Conservation (phyloP, 192 early-diverging fungal species). For the Mortierella hygrophila region DNA sequence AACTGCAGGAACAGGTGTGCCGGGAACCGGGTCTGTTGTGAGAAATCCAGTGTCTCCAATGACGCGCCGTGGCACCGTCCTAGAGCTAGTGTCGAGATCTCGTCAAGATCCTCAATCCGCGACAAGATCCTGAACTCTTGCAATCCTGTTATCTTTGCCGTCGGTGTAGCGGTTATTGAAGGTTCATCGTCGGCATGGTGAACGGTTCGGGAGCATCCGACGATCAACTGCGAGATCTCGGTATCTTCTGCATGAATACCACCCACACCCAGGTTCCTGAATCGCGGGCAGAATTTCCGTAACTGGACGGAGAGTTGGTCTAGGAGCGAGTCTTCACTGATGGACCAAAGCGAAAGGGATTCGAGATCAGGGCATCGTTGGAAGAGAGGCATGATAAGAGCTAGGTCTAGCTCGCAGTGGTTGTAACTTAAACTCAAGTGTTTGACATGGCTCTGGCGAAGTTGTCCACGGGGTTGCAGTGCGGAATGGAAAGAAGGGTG, state of each 20-base stretch:
- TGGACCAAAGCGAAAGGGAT: not conserved
- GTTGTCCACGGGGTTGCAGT: not conserved
- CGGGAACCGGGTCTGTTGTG: not conserved
- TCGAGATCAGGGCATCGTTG: not conserved
- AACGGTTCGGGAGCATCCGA: not conserved
- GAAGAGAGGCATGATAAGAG: not conserved
- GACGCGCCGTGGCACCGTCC: not conserved
- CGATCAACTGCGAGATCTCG: not conserved
- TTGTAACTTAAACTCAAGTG: not conserved
- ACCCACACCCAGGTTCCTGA: not conserved
- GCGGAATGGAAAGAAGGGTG: not conserved
- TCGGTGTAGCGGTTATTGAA: not conserved
- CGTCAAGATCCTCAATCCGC: not conserved
- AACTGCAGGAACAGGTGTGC: constrained; percentile 10
- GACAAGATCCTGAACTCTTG: not conserved
- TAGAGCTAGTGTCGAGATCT: not conserved
- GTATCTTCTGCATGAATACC: not conserved
- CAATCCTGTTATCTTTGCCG: not conserved
- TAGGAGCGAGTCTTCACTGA: not conserved
- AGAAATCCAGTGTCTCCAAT: constrained; percentile 4
- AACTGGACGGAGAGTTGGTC: not conserved
- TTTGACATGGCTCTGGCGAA: not conserved
- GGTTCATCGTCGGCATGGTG: not conserved
- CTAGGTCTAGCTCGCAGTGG: not conserved
- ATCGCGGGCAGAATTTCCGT: not conserved